A percentile compares a stretch with the other conserved stretches of the same genome.
Evolutionary conservation across 2,329 filamentous ascomycete genomes (phyloP).

Genomic region (Metarhizium robertsii): DNA sequence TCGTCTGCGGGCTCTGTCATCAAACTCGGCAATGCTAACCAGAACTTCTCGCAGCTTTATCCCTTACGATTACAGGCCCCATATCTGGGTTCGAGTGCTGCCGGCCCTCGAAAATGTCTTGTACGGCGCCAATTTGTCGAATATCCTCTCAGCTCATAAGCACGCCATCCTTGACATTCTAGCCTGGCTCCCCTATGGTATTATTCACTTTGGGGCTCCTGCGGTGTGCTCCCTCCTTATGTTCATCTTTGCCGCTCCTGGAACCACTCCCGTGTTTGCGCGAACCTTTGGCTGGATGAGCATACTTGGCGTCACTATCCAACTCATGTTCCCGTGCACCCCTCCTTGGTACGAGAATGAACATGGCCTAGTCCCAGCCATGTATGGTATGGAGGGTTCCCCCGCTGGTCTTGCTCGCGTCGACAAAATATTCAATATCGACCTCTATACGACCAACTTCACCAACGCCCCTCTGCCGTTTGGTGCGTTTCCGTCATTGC

Average conservation of each 20-base stretch:
- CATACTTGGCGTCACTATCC: constrained; percentile 76
- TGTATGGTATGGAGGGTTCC: constrained; percentile 84
- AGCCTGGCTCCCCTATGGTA: constrained; percentile 88
- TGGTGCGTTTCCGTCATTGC: constrained; percentile 87
- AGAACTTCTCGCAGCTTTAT: constrained; percentile 58
- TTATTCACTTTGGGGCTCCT: constrained; percentile 82
- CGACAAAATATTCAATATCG: constrained; percentile 80
- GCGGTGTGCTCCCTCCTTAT: constrained; percentile 68
- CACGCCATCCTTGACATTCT: constrained; percentile 75
- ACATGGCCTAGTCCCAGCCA: constrained; percentile 81
- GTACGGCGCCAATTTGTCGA: constrained; percentile 91
- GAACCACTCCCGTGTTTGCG: constrained; percentile 75
- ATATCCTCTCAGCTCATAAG: constrained; percentile 87
- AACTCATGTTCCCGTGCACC: constrained; percentile 86
- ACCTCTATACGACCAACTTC: constrained; percentile 89
- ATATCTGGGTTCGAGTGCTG: constrained; percentile 91
- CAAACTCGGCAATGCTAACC: neutral
- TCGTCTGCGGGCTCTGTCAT: neutral
- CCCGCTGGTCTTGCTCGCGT: constrained; percentile 84
- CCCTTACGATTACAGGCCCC: constrained; percentile 75
- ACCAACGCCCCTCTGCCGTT: constrained; percentile 86
- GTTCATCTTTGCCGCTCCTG: constrained; percentile 83
- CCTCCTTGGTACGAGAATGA: constrained; percentile 96
- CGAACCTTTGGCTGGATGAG: constrained; percentile 90
- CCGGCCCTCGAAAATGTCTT: constrained; percentile 93